These are phyloP conservation scores for Diaporthe sp. DNA, from an alignment of 2,329 filamentous ascomycete species.

Conservation along the genomic window DNA sequence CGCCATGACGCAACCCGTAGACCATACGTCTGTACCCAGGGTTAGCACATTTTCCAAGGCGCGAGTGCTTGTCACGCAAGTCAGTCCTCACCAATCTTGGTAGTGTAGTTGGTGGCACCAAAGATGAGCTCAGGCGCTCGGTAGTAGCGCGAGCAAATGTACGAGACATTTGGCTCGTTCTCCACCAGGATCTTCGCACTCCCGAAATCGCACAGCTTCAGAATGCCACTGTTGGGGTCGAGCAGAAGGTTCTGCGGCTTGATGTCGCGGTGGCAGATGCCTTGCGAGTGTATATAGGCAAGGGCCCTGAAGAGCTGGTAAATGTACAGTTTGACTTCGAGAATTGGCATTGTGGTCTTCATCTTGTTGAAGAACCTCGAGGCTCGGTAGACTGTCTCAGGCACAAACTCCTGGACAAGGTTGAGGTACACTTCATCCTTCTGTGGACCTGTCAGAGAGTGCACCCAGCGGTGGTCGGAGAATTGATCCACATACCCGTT, in stretches of 20 bases:
- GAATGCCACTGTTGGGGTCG: constrained; percentile 88
- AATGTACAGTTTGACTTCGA: constrained; percentile 99
- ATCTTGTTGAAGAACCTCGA: constrained; percentile 99
- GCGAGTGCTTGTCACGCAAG: background rate
- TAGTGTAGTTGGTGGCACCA: constrained; percentile 98
- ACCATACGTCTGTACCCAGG: constrained; percentile 89
- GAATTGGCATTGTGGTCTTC: constrained; percentile 99
- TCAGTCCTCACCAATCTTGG: constrained; percentile 88
- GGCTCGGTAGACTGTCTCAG: constrained; percentile 97
- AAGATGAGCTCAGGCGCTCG: constrained; percentile 98
- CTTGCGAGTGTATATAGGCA: constrained; percentile 98
- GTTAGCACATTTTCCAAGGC: background rate
- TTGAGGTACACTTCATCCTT: constrained; percentile 99
- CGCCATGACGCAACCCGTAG: constrained; percentile 98
- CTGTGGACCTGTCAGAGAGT: constrained; percentile 54
- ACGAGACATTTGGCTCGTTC: constrained; percentile 99
- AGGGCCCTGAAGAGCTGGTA: constrained; percentile 99
- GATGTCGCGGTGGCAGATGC: constrained; percentile 98
- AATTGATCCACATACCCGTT: constrained; percentile 74
- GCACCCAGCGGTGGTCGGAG: constrained; percentile 30
- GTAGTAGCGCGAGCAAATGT: constrained; percentile 99
- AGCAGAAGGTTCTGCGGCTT: constrained; percentile 98
- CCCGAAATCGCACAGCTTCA: constrained; percentile 99
- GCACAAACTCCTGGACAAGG: constrained; percentile 96
- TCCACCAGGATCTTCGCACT: constrained; percentile 98